These are phyloP conservation scores for Immersiella caudata DNA, from an alignment of 495 filamentous ascomycete species.

Conservation along the genomic window DNA sequence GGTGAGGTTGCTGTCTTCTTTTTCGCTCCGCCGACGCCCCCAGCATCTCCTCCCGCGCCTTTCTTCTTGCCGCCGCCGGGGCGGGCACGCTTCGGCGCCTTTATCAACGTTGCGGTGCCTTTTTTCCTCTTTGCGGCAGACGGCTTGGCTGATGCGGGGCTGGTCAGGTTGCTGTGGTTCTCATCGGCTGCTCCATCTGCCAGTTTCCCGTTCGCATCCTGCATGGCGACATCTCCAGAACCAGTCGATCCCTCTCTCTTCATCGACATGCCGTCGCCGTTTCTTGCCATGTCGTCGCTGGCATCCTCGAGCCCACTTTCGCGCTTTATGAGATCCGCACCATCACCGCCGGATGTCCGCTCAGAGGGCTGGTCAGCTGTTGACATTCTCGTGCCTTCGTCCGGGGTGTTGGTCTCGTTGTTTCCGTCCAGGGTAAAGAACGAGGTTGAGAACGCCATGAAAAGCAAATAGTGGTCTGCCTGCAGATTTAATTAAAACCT, in stretches of 20 bases:
- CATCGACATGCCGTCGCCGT: neutral
- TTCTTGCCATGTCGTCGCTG: neutral
- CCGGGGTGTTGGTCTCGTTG: slow-evolving; percentile 4
- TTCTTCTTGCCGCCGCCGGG: slow-evolving; percentile 26
- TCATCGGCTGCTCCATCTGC: neutral
- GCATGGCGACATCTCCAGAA: neutral
- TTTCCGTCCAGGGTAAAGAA: slow-evolving; percentile 31
- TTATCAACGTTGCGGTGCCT: slow-evolving; percentile 46
- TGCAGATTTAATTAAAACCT: neutral
- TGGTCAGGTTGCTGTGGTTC: slow-evolving; percentile 8
- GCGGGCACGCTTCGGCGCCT: slow-evolving; percentile 37
- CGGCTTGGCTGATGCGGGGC: slow-evolving; percentile 15
- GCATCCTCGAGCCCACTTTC: neutral
- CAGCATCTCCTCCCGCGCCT: slow-evolving; percentile 13
- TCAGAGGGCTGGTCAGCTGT: neutral
- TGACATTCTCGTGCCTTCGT: neutral
- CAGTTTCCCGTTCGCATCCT: neutral
- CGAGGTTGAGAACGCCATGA: slow-evolving; percentile 33
- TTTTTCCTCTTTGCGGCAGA: slow-evolving; percentile 45
- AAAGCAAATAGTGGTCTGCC: neutral
- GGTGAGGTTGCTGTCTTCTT: slow-evolving; percentile 17
- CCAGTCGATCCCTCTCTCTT: neutral
- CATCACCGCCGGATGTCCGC: neutral
- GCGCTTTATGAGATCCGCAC: neutral
- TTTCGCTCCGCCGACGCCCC: slow-evolving; percentile 5